Evolutionary conservation across 345 rosid genomes (phyloP), one percentile per base, ranked within the genome.

Genomic region (Lumnitzera littorea): DNA sequence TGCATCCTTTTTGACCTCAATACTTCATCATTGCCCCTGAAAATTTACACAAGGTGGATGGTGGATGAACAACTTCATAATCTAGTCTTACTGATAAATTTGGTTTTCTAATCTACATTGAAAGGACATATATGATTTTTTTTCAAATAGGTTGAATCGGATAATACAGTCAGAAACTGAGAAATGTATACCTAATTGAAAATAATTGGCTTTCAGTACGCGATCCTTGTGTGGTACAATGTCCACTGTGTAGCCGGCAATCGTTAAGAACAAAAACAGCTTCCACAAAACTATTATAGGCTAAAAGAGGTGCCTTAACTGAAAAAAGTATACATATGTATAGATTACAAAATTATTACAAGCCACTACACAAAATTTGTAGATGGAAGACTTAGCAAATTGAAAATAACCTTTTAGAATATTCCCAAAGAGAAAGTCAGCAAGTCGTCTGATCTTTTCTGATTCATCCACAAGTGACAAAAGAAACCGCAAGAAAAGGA

Each of bases 281-380:
- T 80, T 90, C 99, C 62, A 94, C 90, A 29, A 94, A 94, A 75
- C 99, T 92, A 75, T 92, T 92, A 78, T 90, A 90, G 69, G 97
- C 99, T 66, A 90, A 75, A 60, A 94, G 96, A 27, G 96, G 99
- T 43, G 95, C 94, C 80, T 94, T 94, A 55, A 81, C 96, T 90
- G 80, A 63, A 72, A 31, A 12, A 17, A 51, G 68, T 62, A 48
- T 36, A 20, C 20, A 20, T 20, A 20, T 20, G 20, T 20, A 20
- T 27, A 27, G 5, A 50, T 24, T 51, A 56, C 48, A 53, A 49
- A 71, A 65, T 67, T 69, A 53, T 50, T 59, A 56, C 25, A 58
- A 48, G 49, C 24, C 10, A 46, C 56, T 53, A 51, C 20, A 29
- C 51, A 36, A 15, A 31, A 60, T 47, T 62, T 17, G 51, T 25